Percentiles rank a stretch among this genome's conserved stretches.
These are phyloP conservation scores for Onygenales sp. DNA, from an alignment of 2,329 filamentous ascomycete species.

Conservation along the genomic window DNA sequence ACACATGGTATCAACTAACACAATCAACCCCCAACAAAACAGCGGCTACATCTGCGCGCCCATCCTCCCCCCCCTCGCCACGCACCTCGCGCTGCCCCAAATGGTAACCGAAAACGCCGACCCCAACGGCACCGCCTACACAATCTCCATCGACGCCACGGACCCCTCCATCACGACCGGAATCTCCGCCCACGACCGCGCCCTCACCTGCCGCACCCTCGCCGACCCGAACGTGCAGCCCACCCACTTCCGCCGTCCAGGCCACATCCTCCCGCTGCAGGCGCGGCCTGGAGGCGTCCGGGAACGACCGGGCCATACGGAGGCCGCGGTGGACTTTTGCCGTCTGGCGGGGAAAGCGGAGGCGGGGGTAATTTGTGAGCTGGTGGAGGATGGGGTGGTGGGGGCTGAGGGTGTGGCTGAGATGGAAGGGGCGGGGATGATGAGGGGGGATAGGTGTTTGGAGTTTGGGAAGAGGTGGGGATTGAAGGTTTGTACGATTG, in stretches of 20 bases:
- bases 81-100: constrained; percentile 67
- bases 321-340: constrained; percentile 88
- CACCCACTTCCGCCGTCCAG: constrained; percentile 65
- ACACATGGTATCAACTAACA: background rate
- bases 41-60: constrained; percentile 88
- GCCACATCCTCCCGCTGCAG: constrained; percentile 80
- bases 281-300: constrained; percentile 72
- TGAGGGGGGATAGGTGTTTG: constrained; percentile 80
- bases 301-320: constrained; percentile 75
- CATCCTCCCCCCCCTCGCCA: constrained; percentile 59
- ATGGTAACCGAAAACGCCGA: constrained; percentile 80
- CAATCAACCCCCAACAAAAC: background rate
- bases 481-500: constrained; percentile 90
- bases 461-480: constrained; percentile 82
- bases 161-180: constrained; percentile 71
- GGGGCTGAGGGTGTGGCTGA: constrained; percentile 60
- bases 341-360: constrained; percentile 64
- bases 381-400: constrained; percentile 75
- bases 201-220: constrained; percentile 68
- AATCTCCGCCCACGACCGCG: constrained; percentile 81
- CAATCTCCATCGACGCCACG: constrained; percentile 73
- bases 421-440: constrained; percentile 66
- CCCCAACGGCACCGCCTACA: constrained; percentile 86
- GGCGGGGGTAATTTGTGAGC: constrained; percentile 79
- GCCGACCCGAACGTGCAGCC: constrained; percentile 54